Evolutionary conservation across 2,329 filamentous ascomycete genomes (phyloP), one percentile per base, ranked within the genome.

Genomic region (Cercospora nicotianae): DNA sequence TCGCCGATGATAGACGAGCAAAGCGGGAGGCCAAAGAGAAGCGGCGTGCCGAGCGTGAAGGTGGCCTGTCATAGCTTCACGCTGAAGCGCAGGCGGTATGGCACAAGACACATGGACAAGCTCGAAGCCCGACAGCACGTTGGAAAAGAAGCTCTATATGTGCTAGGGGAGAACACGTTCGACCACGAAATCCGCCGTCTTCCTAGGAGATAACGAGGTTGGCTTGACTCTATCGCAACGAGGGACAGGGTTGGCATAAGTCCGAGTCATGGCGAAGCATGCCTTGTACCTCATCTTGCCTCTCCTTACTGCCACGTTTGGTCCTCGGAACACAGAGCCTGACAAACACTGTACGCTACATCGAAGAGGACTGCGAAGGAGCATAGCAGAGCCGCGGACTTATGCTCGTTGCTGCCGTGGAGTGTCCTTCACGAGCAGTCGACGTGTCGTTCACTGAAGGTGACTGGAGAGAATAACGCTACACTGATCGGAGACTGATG

Each of bases 1-100:
- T 81, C 72, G 78, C 77, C 63, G 77, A 79, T 58, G 76, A 81
- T 66, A 79, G 77, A 69, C 74, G 71, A 65, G 77, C 73, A 67
- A 79, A 78, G 72, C 74, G 75, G 68, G 77, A 79, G 66, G 74
- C 74, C 45, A 77, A 73, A 65, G 78, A 78, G 63, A 74, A 70
- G 69, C 75, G 73, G 67, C 72, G 73, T 30, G 62, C 66, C 16
- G 53, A 58, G 30, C 53, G 53, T 18, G 53, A 58, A 28, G 53
- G 10, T 30, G 20, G 20, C 20, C 45, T 10, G 5, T 51, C 45
- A 3, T 51, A 51, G 45, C 45, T 9, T 51, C 20, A 51, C 20
- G 45, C 20, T 51, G 45, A 13, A 23, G 2, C 20, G 45, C 5
- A 51, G 18, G 45, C 45, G 23, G 10, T 23, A 26, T 26, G 20